A percentile compares a stretch with the other conserved stretches of the same genome.
These are phyloP conservation scores for Bruguiera hainesii DNA, from an alignment of 441 rosid species.

Conservation along the genomic window DNA sequence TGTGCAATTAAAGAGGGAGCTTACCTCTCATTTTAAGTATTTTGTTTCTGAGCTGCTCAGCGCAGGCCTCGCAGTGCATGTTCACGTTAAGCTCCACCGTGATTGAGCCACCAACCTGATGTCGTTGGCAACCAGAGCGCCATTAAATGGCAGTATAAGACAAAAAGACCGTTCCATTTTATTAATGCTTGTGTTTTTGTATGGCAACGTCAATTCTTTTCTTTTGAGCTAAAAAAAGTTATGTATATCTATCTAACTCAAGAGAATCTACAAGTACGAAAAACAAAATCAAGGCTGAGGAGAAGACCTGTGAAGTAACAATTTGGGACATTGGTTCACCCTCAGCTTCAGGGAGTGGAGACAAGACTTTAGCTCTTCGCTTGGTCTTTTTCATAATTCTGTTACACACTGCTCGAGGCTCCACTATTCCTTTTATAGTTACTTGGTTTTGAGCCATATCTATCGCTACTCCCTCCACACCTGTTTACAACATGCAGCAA, in stretches of 20 bases:
- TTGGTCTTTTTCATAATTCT: slow-evolving; percentile 73
- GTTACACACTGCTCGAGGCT: slow-evolving; percentile 71
- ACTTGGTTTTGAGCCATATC: slow-evolving; percentile 75
- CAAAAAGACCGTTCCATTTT: too few relatives aligned
- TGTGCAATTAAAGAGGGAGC: background rate
- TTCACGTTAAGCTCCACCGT: slow-evolving; percentile 78
- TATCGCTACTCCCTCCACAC: slow-evolving; percentile 68
- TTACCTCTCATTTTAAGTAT: slow-evolving; percentile 94
- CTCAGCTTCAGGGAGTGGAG: slow-evolving; percentile 72
- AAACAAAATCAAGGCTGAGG: background rate
- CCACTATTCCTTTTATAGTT: slow-evolving; percentile 68
- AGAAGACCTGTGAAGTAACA: slow-evolving; percentile 56
- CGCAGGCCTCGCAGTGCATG: slow-evolving; percentile 96
- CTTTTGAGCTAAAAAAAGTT: background rate
- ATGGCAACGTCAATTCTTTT: background rate
- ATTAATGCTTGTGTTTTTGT: too few relatives aligned
- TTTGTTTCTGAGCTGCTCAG: slow-evolving; percentile 76
- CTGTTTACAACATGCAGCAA: slow-evolving; percentile 26
- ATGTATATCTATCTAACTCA: too few relatives aligned
- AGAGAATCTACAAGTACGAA: too few relatives aligned
- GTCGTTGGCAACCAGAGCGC: background rate
- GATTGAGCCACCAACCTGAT: slow-evolving; percentile 48
- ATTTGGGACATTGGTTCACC: slow-evolving; percentile 71
- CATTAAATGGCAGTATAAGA: too few relatives aligned
- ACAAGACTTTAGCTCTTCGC: slow-evolving; percentile 62